These are phyloP conservation scores for Pythium pyrilobum DNA, from an alignment of 352 stramenopile genomes.

Conservation along the genomic window DNA sequence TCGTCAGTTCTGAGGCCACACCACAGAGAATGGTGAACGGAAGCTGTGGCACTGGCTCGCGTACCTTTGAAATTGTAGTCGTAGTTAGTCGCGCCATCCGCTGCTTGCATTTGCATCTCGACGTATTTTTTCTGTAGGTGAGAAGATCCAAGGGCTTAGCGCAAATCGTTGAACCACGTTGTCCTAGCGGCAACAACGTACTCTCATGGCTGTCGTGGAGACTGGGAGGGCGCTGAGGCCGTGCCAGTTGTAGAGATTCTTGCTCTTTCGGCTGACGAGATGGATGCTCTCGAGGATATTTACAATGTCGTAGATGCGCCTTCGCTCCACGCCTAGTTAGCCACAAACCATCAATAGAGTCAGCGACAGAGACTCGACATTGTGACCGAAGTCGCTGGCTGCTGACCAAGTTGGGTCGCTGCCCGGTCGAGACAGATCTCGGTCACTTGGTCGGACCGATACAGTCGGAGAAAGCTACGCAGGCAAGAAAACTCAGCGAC, in stretches of 20 bases:
- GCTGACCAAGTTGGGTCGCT: slow-evolving; percentile 45
- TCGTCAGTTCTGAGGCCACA: too few relatives aligned
- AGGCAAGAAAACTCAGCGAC: neutral
- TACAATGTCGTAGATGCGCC: slow-evolving; percentile 97
- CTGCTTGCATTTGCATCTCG: slow-evolving; percentile 29
- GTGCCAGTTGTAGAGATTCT: slow-evolving; percentile 95
- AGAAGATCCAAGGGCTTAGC: too few relatives aligned
- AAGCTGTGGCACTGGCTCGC: too few relatives aligned
- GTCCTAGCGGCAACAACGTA: slow-evolving; percentile 13
- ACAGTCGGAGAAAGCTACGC: slow-evolving; percentile 72
- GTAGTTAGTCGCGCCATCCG: slow-evolving; percentile 20
- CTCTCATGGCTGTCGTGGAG: slow-evolving; percentile 72
- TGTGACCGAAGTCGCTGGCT: neutral
- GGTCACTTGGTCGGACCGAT: slow-evolving; percentile 50
- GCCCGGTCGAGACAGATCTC: slow-evolving; percentile 77
- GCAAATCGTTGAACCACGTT: too few relatives aligned
- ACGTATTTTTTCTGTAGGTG: slow-evolving; percentile 27
- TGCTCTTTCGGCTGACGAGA: slow-evolving; percentile 93
- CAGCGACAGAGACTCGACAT: neutral
- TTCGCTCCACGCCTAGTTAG: slow-evolving; percentile 82
- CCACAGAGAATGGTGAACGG: too few relatives aligned
- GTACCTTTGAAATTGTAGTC: slow-evolving; percentile 66
- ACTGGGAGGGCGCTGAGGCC: slow-evolving; percentile 57
- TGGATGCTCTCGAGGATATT: slow-evolving; percentile 97
- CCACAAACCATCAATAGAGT: too few relatives aligned